Conservation (phyloP, 306 rosid genomes). For the Sindora glabra region DNA sequence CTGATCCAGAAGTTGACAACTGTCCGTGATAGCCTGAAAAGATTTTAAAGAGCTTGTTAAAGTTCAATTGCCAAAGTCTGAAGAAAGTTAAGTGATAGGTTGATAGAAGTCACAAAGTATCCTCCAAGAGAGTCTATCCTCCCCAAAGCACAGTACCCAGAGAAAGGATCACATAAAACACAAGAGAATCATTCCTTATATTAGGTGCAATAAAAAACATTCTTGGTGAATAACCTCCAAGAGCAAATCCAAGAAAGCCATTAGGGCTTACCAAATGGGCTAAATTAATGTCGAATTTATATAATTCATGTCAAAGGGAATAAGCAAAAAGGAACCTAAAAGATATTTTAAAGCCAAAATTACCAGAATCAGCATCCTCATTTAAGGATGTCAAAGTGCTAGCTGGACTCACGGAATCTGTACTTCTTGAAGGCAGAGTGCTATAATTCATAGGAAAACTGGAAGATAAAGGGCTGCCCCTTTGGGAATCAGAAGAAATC, state of each 20-base stretch:
- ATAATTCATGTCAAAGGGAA: not conserved
- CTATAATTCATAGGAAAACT: slow-evolving; percentile 40
- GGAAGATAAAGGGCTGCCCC: slow-evolving; percentile 39
- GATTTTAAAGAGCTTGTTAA: slow-evolving; percentile 4
- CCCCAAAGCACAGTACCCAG: slow-evolving; percentile 24
- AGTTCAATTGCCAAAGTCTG: slow-evolving; percentile 14
- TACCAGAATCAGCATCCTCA: slow-evolving; percentile 92
- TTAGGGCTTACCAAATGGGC: slow-evolving; percentile 1
- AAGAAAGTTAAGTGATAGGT: too few species aligned
- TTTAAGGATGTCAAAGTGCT: slow-evolving; percentile 52
- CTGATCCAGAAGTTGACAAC: slow-evolving; percentile 44
- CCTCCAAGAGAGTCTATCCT: too few species aligned
- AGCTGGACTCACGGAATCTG: slow-evolving; percentile 63
- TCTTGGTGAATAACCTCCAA: slow-evolving; percentile 43
- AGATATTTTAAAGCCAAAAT: slow-evolving; percentile 14
- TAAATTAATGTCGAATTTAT: slow-evolving; percentile 2
- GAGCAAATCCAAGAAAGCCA: slow-evolving; percentile 9
- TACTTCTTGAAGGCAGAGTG: slow-evolving; percentile 46
- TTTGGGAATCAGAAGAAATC: slow-evolving; percentile 37
- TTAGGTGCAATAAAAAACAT: slow-evolving; percentile 33
- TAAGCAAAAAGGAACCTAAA: slow-evolving; percentile 13
- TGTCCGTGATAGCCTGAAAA: slow-evolving; percentile 36
- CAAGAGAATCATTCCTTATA: slow-evolving; percentile 28
- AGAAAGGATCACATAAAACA: slow-evolving; percentile 23
- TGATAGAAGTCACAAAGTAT: too few species aligned